A percentile compares a stretch with the other conserved stretches of the same genome.
phyloP scores from a whole-genome alignment of 2,329 filamentous ascomycete species.

The Phialemonium atrogriseum region DNA sequence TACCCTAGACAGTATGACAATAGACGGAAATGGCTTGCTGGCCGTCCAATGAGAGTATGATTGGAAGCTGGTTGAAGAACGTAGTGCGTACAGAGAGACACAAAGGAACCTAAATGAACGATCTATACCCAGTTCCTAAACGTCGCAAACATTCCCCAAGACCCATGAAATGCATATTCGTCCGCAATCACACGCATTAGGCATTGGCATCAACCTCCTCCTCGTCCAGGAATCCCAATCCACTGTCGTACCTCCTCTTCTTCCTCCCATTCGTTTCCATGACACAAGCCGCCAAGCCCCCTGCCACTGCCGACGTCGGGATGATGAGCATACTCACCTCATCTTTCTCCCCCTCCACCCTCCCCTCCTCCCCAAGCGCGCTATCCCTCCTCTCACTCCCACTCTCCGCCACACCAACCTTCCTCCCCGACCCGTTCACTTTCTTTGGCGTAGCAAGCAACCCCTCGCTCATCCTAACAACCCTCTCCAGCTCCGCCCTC shows the following conservation, averaged over 20 bases:
- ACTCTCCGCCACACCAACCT: too few species aligned
- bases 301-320: conserved; percentile 4
- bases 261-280: conserved; percentile 27
- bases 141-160: neutral
- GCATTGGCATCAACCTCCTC: conserved; percentile 29
- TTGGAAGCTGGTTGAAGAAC: too few species aligned
- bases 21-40: too few species aligned
- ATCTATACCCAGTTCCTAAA: too few species aligned
- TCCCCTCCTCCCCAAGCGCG: conserved; percentile 4
- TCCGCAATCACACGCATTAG: conserved; percentile 12
- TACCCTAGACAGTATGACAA: too few species aligned
- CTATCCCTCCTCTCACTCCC: conserved; percentile 6
- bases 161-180: too few species aligned
- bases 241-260: conserved; percentile 44
- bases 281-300: conserved; percentile 17
- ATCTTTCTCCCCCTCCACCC: conserved; percentile 9
- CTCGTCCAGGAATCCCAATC: conserved; percentile 46
- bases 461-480: conserved; percentile 36
- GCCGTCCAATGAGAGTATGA: too few species aligned
- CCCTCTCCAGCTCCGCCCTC: conserved; percentile 41
- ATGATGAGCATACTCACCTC: conserved; percentile 1
- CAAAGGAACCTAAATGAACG: too few species aligned
- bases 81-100: too few species aligned
- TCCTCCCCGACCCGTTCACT: conserved; percentile 3
- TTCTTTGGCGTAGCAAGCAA: conserved; percentile 27